phyloP scores from a whole-genome alignment of 106 monocot genomes.

The Xerophyta viscosa region DNA sequence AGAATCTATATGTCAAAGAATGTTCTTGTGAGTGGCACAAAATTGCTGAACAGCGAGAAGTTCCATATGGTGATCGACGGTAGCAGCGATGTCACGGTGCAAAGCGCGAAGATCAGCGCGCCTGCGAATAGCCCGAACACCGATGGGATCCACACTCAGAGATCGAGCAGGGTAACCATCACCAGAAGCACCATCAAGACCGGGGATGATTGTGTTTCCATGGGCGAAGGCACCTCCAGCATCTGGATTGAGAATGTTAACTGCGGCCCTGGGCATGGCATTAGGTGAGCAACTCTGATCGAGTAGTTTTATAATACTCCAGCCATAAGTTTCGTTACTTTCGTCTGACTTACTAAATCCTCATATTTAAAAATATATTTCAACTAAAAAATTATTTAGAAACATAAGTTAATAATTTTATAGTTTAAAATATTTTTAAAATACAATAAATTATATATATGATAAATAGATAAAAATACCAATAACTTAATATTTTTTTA shows the following conservation, averaged over 20 bases:
- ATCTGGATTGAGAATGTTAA: conserved; percentile 21
- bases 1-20: conserved; percentile 19
- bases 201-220: conserved; percentile 31
- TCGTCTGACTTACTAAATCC: no score
- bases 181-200: conserved; percentile 14
- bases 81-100: conserved; percentile 16
- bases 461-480: neutral
- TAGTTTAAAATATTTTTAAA: no score
- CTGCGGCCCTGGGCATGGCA: conserved; percentile 38
- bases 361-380: no score
- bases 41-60: conserved; percentile 19
- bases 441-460: no score
- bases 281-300: conserved; percentile 5
- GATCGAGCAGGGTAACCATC: conserved; percentile 17
- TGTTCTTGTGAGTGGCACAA: conserved; percentile 9
- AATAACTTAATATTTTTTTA: neutral
- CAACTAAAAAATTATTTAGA: no score
- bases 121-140: conserved; percentile 31
- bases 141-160: conserved; percentile 32
- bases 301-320: no score
- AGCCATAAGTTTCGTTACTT: no score
- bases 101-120: conserved; percentile 12
- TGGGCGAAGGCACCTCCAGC: conserved; percentile 14
- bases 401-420: no score
- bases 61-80: conserved; percentile 20